phyloP scores from a whole-genome alignment of 495 filamentous ascomycete species.

The Daldinia childiae region DNA sequence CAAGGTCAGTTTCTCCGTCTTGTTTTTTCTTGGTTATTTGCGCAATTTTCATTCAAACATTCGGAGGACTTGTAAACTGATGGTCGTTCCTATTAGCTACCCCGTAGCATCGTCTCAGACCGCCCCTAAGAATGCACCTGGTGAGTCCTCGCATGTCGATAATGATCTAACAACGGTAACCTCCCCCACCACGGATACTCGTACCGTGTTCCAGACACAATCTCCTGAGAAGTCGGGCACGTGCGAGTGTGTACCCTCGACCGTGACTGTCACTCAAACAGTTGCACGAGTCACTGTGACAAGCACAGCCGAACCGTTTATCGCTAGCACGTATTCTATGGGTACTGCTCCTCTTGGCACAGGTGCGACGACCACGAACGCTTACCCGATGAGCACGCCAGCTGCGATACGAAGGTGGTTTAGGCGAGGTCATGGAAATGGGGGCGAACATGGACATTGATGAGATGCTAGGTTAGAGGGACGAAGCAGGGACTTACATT shows the following conservation, averaged over 20 bases:
- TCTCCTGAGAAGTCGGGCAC: neutral
- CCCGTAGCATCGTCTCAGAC: conserved; percentile 4
- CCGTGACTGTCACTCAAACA: conserved; percentile 42
- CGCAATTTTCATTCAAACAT: neutral
- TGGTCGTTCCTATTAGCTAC: conserved; percentile 24
- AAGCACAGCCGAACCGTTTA: conserved; percentile 42
- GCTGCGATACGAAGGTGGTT: conserved; percentile 40
- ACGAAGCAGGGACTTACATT: neutral
- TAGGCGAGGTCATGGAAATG: conserved; percentile 31
- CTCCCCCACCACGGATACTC: conserved; percentile 13
- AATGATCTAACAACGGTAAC: conserved; percentile 15
- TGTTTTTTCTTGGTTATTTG: conserved; percentile 7
- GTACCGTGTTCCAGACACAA: conserved; percentile 16
- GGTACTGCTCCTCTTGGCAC: conserved; percentile 23
- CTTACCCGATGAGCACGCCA: conserved; percentile 22
- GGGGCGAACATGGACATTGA: conserved; percentile 23
- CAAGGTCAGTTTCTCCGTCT: conserved; percentile 40
- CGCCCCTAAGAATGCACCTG: conserved; percentile 15
- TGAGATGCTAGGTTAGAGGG: neutral
- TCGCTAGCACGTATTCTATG: conserved; percentile 32
- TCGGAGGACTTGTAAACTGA: conserved; percentile 23
- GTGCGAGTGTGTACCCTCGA: conserved; percentile 35
- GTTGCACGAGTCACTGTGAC: conserved; percentile 29
- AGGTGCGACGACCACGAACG: neutral
- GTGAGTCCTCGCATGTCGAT: neutral